Conservation (phyloP, 495 filamentous ascomycete genomes). For the Penicillium chermesinum region DNA sequence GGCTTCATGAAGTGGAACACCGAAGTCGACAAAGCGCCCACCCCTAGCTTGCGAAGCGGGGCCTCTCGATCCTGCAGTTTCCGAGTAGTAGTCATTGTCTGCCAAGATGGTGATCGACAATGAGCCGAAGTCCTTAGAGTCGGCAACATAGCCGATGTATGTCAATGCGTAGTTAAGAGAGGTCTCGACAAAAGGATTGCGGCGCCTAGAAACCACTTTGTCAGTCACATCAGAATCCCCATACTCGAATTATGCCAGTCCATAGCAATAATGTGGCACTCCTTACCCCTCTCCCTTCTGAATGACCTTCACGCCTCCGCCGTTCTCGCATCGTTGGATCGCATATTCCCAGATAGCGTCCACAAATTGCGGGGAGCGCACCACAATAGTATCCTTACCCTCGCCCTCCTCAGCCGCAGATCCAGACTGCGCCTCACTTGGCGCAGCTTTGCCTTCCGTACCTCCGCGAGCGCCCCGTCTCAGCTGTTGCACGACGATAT, state of each 20-base stretch:
- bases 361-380: slow-evolving; percentile 85
- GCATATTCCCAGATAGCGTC: slow-evolving; percentile 83
- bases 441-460: slow-evolving; percentile 13
- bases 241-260: neutral
- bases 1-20: slow-evolving; percentile 66
- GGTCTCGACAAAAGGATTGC: slow-evolving; percentile 87
- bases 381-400: slow-evolving; percentile 57
- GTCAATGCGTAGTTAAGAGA: slow-evolving; percentile 82
- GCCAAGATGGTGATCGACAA: slow-evolving; percentile 81
- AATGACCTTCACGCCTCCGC: slow-evolving; percentile 71
- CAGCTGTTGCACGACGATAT: slow-evolving; percentile 65
- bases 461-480: slow-evolving; percentile 29
- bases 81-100: slow-evolving; percentile 95
- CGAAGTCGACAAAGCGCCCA: slow-evolving; percentile 69
- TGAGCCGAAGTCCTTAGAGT: slow-evolving; percentile 56
- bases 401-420: slow-evolving; percentile 20
- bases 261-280: too few relatives aligned
- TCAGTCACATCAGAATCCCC: slow-evolving; percentile 1
- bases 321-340: slow-evolving; percentile 58
- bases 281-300: slow-evolving; percentile 72
- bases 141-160: slow-evolving; percentile 58
- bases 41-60: slow-evolving; percentile 17
- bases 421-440: neutral
- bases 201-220: slow-evolving; percentile 31
- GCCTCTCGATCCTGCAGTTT: slow-evolving; percentile 43